Evolutionary conservation across 192 early-diverging fungal species (phyloP), one percentile per base, ranked within the genome.

Genomic region (Linderina pennispora): DNA sequence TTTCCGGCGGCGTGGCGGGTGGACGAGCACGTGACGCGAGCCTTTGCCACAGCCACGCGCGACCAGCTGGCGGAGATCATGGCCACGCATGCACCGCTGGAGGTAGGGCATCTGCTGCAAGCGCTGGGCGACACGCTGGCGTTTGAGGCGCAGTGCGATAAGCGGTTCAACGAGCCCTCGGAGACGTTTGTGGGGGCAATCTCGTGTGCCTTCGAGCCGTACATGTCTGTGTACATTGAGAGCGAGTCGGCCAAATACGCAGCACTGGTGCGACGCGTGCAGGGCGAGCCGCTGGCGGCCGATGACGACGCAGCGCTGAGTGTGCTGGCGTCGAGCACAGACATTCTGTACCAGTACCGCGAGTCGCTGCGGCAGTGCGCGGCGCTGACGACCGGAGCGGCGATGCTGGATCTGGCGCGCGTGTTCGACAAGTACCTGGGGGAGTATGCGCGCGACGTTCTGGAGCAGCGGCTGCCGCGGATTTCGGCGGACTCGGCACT

Each of bases 331-430:
- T 96, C 93, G 4, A 86, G 85, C 56, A 92, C 89, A 0, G 96
- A 99, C 34, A 74, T 99, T 28, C 92, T 97, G 67, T 78, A 86
- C 48, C 87, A 80, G 50, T 97, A 96, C 75, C 83, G 89, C 16
- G 86, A 94, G 50, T 85, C 94, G 3, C 59, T 99, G 16, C 79
- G 78, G 10, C 85, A 89, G 46, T 94, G 87, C 51, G 81, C 91
- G 0, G 84, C 86, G 40, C 62, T 97, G 32, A 90, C 90, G 3
- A 87, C 86, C 0, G 78, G 85, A 41, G 82, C 90, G 50, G 83
- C 96, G 0, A 88, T 99, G 54, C 68, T 86, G 24, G 92, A 97
- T 54, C 75, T 99, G 3, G 77, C 79, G 46, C 62, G 67, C 11
- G 62, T 91, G 25, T 96, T 97, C 74, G 79, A 69, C 28, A 92